Percentiles rank a stretch among this genome's conserved stretches.
phyloP scores from a whole-genome alignment of 1,284 basidiomycete genomes.

The Takashimella koratensis region DNA sequence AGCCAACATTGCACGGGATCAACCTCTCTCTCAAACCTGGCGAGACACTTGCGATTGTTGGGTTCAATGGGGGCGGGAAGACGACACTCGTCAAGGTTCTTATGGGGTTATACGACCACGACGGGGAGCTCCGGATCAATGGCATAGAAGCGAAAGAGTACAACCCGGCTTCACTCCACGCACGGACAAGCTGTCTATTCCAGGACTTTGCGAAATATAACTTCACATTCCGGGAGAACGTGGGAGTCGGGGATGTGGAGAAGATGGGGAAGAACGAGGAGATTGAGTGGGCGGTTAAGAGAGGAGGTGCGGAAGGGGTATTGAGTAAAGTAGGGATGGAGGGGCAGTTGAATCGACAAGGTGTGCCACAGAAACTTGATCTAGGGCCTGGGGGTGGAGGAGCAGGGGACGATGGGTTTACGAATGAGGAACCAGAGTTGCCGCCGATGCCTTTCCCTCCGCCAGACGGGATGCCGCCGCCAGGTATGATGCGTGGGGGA shows the following conservation, averaged over 20 bases:
- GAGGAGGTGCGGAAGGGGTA: constrained; percentile 59
- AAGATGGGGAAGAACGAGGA: constrained; percentile 43
- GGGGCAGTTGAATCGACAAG: constrained; percentile 12
- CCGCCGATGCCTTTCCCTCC: background rate
- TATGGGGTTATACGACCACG: constrained; percentile 61
- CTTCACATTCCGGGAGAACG: constrained; percentile 67
- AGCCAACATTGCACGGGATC: constrained; percentile 63
- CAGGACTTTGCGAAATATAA: constrained; percentile 76
- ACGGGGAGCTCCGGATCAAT: constrained; percentile 64
- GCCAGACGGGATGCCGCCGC: background rate
- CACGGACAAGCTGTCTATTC: constrained; percentile 69
- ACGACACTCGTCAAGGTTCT: constrained; percentile 74
- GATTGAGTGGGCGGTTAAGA: constrained; percentile 59
- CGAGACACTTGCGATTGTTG: constrained; percentile 75
- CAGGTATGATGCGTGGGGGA: background rate
- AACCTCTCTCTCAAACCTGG: constrained; percentile 66
- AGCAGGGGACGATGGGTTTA: constrained; percentile 34
- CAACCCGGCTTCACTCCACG: constrained; percentile 65
- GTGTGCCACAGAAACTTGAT: constrained; percentile 1
- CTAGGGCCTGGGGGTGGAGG: background rate
- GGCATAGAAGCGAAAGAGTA: constrained; percentile 61
- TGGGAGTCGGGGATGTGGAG: constrained; percentile 65
- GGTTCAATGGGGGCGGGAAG: constrained; percentile 57
- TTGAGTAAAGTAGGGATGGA: constrained; percentile 24
- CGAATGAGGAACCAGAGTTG: constrained; percentile 3